Base-by-base conservation (phyloP, 305 asterid species). In the Fraxinus floribunda region DNA sequence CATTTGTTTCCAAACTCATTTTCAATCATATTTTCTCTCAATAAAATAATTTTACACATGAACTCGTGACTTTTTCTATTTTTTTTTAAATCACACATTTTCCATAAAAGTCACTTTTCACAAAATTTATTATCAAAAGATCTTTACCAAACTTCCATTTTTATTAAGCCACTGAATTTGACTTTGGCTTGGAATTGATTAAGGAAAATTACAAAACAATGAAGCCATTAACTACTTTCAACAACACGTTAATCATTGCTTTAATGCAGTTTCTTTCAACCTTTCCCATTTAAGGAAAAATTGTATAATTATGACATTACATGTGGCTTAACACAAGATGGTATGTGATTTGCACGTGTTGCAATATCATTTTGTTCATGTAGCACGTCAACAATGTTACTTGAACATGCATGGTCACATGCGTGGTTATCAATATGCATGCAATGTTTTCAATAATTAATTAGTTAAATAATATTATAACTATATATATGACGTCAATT, bases 221-320 rank as follows among this genome's bases (percentile, higher is more conserved):
- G 71, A 24, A 18, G 5, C 71, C 71, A 62, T 22, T 9, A 68
- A 30, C 75, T 68, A 30, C 75, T 68, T 68, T 68, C 75, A 68
- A 68, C 22, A 29, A 68, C 75, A 29, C 75, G 29, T 68, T 68
- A 15, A 46, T 15, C 60, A 49, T 49, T 15, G 60, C 60, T 15
- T 6, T 49, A 15, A 49, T 49, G 13, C 18, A 26, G 75, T 68
- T 68, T 44, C 30, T 60, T 86, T 86, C 78, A 78, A 78, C 20
- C 26, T 80, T 78, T 15, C 84, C 83, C 81, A 62, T 80, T 86
- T 86, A 13, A 16, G 78, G 86, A 55, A 87, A 64, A 11, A 30
- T 46, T 41, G 38, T 24, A 52, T 81, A 81, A 77, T 83, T 83
- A 57, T 77, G 77, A 85, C 91, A 87, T 83, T 81, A 77, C 91